phyloP scores from a whole-genome alignment of 2,329 filamentous ascomycete species.

The Graphium sp. region DNA sequence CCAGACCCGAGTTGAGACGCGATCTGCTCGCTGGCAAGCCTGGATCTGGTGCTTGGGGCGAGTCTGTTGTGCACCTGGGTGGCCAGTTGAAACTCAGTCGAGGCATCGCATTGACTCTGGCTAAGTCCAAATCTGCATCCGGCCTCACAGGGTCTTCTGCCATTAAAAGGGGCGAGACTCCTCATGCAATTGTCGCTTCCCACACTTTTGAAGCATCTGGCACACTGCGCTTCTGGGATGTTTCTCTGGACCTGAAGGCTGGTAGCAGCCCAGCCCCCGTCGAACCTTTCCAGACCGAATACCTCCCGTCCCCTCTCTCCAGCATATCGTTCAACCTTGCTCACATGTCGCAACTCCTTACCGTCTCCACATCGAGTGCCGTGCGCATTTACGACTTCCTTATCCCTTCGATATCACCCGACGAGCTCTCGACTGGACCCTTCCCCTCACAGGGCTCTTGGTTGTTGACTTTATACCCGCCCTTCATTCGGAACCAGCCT shows the following conservation, averaged over 20 bases:
- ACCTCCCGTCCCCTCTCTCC: slow-evolving; percentile 33
- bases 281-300: slow-evolving; percentile 43
- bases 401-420: slow-evolving; percentile 29
- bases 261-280: slow-evolving; percentile 10
- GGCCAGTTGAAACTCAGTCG: slow-evolving; percentile 36
- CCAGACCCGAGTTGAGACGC: slow-evolving; percentile 30
- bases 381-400: slow-evolving; percentile 47
- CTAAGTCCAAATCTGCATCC: slow-evolving; percentile 18
- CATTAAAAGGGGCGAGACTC: slow-evolving; percentile 17
- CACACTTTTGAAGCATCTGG: slow-evolving; percentile 43
- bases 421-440: slow-evolving; percentile 30
- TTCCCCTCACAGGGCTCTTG: slow-evolving; percentile 44
- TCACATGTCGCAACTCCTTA: slow-evolving; percentile 38
- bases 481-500: slow-evolving; percentile 29
- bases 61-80: slow-evolving; percentile 33
- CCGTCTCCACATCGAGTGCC: slow-evolving; percentile 35
- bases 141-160: slow-evolving; percentile 3
- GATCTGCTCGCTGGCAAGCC: slow-evolving; percentile 34
- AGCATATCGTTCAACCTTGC: slow-evolving; percentile 44
- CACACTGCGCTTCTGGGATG: slow-evolving; percentile 39
- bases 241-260: slow-evolving; percentile 25
- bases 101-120: slow-evolving; percentile 36
- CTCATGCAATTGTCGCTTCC: slow-evolving; percentile 38
- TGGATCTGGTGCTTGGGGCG: slow-evolving; percentile 47
- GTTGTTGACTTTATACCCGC: slow-evolving; percentile 44